Base-by-base conservation (phyloP, 495 filamentous ascomycete species). In the Annulohypoxylon stygium region DNA sequence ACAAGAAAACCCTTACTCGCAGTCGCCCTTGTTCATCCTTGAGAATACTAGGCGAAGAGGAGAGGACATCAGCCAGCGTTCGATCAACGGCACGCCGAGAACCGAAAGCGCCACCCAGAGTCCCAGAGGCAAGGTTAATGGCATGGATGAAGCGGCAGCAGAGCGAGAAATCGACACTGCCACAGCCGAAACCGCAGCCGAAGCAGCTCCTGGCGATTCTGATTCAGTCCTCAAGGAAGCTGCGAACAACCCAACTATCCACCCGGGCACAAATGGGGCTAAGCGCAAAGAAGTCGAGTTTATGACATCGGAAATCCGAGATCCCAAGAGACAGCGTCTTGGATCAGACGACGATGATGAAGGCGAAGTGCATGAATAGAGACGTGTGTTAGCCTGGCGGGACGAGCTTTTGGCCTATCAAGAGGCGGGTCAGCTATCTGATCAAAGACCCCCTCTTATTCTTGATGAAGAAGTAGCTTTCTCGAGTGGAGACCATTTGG, bases 211-310 rank as follows among this genome's bases (percentile, higher is more conserved):
- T 10, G 83, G 83, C 30, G 83, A 85, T 53, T 85, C 83, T 12
- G 84, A 86, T 60, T 77, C 76, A 3, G 75, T 74, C 8, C 78
- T 87, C 10, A 87, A 87, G 69, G 82, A 78, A 61, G 83, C 81
- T 7, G 84, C 85, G 2, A 87, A 86, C 53, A 81, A 83, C 43
- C 65, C 82, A 25, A 70, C 67, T n/a, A 67, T 80, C 11, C 85
- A 87, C 57, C 64, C 78, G 14, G 60, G 70, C 39, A 72, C 76
- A 12, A 76, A 79, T 34, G 79, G 81, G 1, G 74, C 74, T 11
- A 83, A 84, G 68, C 65, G 79, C 25, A 81, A 80, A 69, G 78
- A 70, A 37, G 50, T 67, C 39, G 75, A 77, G 43, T 78, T 65
- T 70, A 76, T 65, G 39, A 69, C 65, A 75, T 74, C 39, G 48